phyloP scores from a whole-genome alignment of 352 stramenopile genomes.

The Pythium aquatile region DNA sequence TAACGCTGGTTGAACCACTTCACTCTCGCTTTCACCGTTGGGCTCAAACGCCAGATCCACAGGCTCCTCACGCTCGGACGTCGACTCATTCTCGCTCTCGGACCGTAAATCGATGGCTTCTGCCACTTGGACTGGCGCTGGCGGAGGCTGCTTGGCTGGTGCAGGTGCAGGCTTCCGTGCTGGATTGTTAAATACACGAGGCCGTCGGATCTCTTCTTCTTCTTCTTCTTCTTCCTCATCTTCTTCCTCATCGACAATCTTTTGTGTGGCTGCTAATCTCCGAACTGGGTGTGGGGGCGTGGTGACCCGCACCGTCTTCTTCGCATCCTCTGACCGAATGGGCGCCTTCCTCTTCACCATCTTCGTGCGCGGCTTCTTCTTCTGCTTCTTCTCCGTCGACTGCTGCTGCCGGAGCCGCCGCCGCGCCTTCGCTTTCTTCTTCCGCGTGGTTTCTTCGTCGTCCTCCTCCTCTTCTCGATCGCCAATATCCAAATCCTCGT shows the following conservation, averaged over 20 bases:
- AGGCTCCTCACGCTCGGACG: conserved; percentile 3
- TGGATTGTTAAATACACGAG: background rate
- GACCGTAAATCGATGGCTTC: conserved; percentile 17
- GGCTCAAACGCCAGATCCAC: background rate
- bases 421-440: background rate
- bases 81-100: conserved; percentile 9
- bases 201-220: conserved; percentile 1
- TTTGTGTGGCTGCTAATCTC: background rate
- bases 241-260: background rate
- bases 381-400: conserved; percentile 6
- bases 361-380: conserved; percentile 1
- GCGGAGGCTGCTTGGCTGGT: background rate
- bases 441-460: conserved; percentile 3
- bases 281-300: background rate
- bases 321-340: background rate
- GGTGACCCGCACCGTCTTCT: conserved; percentile 1
- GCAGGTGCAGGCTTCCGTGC: background rate
- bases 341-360: conserved; percentile 2
- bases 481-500: conserved; percentile 20
- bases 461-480: conserved; percentile 6
- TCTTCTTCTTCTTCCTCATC: conserved; percentile 1
- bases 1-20: background rate
- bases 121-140: background rate
- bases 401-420: conserved; percentile 11
- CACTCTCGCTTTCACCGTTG: background rate